phyloP scores from a whole-genome alignment of 192 early-diverging fungal genomes.

The Coemansia sp. region DNA sequence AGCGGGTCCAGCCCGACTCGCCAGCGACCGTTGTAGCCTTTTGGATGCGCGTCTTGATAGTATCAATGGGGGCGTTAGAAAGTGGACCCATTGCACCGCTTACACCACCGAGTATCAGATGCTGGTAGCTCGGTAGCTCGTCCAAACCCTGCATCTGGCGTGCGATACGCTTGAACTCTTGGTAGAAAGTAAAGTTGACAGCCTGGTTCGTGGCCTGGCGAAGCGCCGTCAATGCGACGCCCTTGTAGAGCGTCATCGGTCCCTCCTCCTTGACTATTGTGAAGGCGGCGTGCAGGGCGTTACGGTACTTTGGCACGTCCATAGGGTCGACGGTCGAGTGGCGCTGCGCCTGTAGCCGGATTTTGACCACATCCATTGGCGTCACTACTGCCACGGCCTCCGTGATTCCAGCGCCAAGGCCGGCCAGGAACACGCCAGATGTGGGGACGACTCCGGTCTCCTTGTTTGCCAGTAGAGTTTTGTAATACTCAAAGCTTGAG shows the following conservation, averaged over 20 bases:
- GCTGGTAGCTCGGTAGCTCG: conserved; percentile 89
- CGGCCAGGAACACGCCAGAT: conserved; percentile 77
- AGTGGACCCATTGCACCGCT: conserved; percentile 91
- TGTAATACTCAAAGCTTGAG: conserved; percentile 94
- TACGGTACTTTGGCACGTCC: conserved; percentile 96
- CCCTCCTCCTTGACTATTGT: conserved; percentile 95
- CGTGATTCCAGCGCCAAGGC: conserved; percentile 89
- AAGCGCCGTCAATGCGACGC: conserved; percentile 89
- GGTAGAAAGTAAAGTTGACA: conserved; percentile 98
- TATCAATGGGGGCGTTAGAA: conserved; percentile 97
- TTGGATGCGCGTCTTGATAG: conserved; percentile 98
- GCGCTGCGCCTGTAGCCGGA: conserved; percentile 94
- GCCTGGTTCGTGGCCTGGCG: conserved; percentile 98
- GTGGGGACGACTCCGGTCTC: conserved; percentile 70
- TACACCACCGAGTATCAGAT: conserved; percentile 86
- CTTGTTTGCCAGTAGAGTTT: conserved; percentile 73
- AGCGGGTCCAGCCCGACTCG: conserved; percentile 78
- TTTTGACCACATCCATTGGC: conserved; percentile 99
- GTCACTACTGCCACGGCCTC: conserved; percentile 95
- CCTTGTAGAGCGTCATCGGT: conserved; percentile 85
- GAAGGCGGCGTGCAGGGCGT: conserved; percentile 88
- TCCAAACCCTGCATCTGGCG: conserved; percentile 68
- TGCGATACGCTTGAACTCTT: conserved; percentile 84
- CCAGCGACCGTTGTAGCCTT: conserved; percentile 69
- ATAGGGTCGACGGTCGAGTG: conserved; percentile 96